Percentiles rank a stretch among this genome's conserved stretches.
Conservation (phyloP, 176 grass and related monocot species). For the Raddia guianensis region DNA sequence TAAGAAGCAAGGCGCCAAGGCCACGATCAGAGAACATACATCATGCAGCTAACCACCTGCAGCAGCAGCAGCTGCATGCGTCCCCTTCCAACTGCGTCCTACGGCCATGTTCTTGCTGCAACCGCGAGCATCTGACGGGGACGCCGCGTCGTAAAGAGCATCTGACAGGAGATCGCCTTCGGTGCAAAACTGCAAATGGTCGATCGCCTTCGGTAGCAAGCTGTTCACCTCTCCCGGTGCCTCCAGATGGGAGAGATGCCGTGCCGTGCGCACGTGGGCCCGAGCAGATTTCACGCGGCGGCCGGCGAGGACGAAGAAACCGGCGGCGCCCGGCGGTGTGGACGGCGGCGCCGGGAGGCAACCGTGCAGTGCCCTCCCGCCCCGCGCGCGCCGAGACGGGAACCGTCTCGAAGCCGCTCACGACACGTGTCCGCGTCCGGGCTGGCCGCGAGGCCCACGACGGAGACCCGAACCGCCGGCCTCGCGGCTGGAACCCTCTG, state of each 20-base stretch:
- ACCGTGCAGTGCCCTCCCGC: neutral
- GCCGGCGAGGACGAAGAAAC: neutral
- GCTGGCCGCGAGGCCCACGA: conserved; percentile 35
- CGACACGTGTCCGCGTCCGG: conserved; percentile 39
- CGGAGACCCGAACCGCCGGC: conserved; percentile 17
- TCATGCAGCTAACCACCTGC: neutral
- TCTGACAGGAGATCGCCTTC: neutral
- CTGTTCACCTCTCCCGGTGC: no score
- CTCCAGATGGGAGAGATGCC: neutral
- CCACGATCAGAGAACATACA: neutral
- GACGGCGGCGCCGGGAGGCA: conserved; percentile 37
- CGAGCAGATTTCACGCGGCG: neutral
- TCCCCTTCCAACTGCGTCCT: neutral
- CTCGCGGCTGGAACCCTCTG: conserved; percentile 33
- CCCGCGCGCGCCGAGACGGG: neutral
- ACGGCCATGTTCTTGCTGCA: neutral
- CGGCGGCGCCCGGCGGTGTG: neutral
- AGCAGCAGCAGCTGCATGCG: no score
- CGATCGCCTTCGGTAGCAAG: no score
- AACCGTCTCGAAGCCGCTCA: conserved; percentile 30
- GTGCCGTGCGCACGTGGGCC: neutral
- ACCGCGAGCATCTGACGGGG: neutral
- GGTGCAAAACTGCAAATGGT: neutral
- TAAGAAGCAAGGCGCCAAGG: neutral
- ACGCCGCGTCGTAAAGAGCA: neutral